Conservation (phyloP, 73 alveolate genomes). For the Vitrella brassicaformis region DNA sequence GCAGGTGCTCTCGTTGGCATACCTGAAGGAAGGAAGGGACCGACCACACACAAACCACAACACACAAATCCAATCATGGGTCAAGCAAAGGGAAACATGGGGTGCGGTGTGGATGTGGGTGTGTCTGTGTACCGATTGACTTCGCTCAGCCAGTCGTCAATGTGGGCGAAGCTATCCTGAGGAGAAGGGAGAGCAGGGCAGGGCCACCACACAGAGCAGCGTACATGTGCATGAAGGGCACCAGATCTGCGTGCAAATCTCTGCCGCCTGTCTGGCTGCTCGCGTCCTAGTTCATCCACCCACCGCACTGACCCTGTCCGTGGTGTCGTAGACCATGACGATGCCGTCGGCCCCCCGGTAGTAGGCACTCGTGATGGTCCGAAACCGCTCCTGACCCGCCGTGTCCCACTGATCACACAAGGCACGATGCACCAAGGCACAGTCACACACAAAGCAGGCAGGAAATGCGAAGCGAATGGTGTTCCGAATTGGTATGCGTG, state of each 20-base stretch:
- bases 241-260: too few relatives aligned
- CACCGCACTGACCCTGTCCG: neutral
- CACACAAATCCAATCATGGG: neutral
- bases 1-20: constrained; percentile 48
- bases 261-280: too few relatives aligned
- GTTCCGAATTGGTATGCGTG: too few relatives aligned
- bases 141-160: constrained; percentile 34
- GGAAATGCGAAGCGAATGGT: too few relatives aligned
- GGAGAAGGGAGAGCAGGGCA: neutral
- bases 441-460: too few relatives aligned
- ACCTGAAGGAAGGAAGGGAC: constrained; percentile 6
- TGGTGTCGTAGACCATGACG: constrained; percentile 14
- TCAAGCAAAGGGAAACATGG: neutral
- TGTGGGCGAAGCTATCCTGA: constrained; percentile 32
- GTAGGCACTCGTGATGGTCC: constrained; percentile 59
- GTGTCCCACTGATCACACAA: constrained; percentile 79
- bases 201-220: too few relatives aligned
- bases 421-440: neutral
- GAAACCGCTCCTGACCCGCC: constrained; percentile 87
- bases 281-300: neutral
- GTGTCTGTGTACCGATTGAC: constrained; percentile 12
- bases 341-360: constrained; percentile 71
- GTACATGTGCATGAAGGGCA: too few relatives aligned
- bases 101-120: neutral
- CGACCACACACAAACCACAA: neutral